These are phyloP conservation scores for Tetrapisispora fleetii DNA, from an alignment of 805 yeast genomes.

Conservation along the genomic window DNA sequence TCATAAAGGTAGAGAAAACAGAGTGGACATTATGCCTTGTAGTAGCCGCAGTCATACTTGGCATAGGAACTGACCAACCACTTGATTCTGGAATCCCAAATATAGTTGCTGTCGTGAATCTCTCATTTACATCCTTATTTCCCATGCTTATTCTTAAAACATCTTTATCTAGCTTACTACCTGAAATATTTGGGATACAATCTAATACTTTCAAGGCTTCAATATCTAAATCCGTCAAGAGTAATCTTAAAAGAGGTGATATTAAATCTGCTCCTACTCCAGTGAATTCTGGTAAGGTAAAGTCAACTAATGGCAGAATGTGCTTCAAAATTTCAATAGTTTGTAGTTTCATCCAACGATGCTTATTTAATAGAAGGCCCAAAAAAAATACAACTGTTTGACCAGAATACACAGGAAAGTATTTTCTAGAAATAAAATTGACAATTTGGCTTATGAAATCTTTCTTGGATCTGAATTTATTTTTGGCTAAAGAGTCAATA, in stretches of 20 bases:
- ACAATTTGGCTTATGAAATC: constrained; percentile 81
- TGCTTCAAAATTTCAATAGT: constrained; percentile 66
- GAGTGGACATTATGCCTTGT: constrained; percentile 93
- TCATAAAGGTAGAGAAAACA: constrained; percentile 77
- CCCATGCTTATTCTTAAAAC: constrained; percentile 88
- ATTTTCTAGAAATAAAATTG: constrained; percentile 52
- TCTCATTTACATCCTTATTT: constrained; percentile 66
- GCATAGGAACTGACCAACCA: constrained; percentile 98
- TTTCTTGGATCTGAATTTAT: constrained; percentile 77
- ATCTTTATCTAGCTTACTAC: constrained; percentile 83
- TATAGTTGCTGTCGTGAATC: constrained; percentile 76
- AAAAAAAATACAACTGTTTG: constrained; percentile 64
- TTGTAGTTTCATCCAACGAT: constrained; percentile 71
- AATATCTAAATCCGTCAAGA: constrained; percentile 78
- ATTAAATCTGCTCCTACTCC: constrained; percentile 94
- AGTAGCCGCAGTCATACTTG: constrained; percentile 78
- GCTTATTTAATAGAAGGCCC: constrained; percentile 70
- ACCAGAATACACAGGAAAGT: constrained; percentile 67
- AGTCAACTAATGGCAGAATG: constrained; percentile 67
- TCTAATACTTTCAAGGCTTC: constrained; percentile 85
- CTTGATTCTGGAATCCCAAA: constrained; percentile 86
- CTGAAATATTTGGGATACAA: constrained; percentile 74
- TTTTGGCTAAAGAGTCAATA: constrained; percentile 64
- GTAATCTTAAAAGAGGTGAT: constrained; percentile 73
- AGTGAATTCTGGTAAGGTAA: constrained; percentile 65